A percentile compares a stretch with the other conserved stretches of the same genome.
phyloP scores from a whole-genome alignment of 2,329 filamentous ascomycete species.

The Fusarium sp. region DNA sequence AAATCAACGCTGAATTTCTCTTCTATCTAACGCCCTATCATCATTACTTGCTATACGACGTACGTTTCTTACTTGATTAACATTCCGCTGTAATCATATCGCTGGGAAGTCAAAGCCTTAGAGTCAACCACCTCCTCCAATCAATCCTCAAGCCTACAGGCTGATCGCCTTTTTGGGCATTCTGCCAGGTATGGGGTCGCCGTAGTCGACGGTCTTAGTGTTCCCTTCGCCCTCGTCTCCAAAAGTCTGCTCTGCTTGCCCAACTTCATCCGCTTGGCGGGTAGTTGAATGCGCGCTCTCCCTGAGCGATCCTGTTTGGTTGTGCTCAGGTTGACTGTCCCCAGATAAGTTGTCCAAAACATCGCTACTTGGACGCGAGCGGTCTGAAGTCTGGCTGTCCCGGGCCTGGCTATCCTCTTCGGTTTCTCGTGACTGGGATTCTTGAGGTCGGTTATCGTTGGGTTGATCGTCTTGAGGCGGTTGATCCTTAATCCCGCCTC shows the following conservation, averaged over 20 bases:
- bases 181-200: not conserved
- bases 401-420: not conserved
- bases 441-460: not conserved
- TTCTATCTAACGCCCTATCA: not conserved
- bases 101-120: constrained; percentile 1
- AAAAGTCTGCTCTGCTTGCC: not conserved
- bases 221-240: not conserved
- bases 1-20: constrained; percentile 3
- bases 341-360: not conserved
- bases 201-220: not conserved
- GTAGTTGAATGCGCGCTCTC: not conserved
- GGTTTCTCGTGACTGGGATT: not conserved
- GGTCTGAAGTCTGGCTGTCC: not conserved
- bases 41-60: not conserved
- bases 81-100: constrained; percentile 21
- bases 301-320: not conserved
- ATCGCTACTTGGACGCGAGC: not conserved
- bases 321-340: not conserved
- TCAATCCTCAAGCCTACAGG: not conserved
- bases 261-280: not conserved
- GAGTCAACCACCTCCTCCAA: not conserved
- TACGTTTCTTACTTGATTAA: not conserved
- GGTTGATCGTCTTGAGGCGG: not conserved
- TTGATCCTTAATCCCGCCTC: not conserved
- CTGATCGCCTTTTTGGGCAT: not conserved